These are phyloP conservation scores for Botrytis fragariae DNA, from an alignment of 2,329 filamentous ascomycete genomes.

Conservation along the genomic window DNA sequence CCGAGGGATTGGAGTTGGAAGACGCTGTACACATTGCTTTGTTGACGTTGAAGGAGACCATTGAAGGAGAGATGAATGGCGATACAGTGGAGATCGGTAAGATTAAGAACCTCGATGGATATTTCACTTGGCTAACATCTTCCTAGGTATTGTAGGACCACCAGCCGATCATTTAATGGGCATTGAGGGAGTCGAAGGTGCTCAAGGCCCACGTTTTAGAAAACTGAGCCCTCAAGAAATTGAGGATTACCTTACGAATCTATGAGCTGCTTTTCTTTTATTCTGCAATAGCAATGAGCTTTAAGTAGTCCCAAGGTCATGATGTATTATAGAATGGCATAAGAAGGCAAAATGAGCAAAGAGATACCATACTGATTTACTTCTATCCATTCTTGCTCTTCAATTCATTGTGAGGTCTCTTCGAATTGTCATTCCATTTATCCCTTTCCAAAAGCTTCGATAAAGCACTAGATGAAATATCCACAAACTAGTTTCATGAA, in stretches of 20 bases:
- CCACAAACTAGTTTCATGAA: neutral
- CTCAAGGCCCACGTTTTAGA: conserved; percentile 81
- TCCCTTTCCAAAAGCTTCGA: neutral
- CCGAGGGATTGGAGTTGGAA: conserved; percentile 92
- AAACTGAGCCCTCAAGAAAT: conserved; percentile 98
- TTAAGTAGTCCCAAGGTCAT: conserved; percentile 24
- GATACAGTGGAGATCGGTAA: conserved; percentile 97
- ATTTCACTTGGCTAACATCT: conserved; percentile 30
- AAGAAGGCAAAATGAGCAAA: conserved; percentile 35
- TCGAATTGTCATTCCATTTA: neutral
- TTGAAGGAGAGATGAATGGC: conserved; percentile 98
- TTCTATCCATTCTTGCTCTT: neutral
- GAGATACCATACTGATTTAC: conserved; percentile 31
- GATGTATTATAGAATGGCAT: conserved; percentile 42
- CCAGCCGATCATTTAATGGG: conserved; percentile 92
- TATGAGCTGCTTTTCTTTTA: conserved; percentile 51
- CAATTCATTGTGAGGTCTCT: neutral
- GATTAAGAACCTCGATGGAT: conserved; percentile 36
- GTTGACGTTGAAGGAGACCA: conserved; percentile 96
- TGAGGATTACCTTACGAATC: conserved; percentile 98
- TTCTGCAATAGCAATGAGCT: conserved; percentile 24
- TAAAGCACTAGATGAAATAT: neutral
- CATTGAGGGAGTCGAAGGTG: conserved; percentile 83
- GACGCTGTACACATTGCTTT: conserved; percentile 98
- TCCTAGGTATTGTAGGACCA: conserved; percentile 83